Percentiles rank a stretch among this genome's conserved stretches.
Evolutionary conservation across 2,329 filamentous ascomycete species (phyloP).

Genomic region (Trichoderma semiorbis): DNA sequence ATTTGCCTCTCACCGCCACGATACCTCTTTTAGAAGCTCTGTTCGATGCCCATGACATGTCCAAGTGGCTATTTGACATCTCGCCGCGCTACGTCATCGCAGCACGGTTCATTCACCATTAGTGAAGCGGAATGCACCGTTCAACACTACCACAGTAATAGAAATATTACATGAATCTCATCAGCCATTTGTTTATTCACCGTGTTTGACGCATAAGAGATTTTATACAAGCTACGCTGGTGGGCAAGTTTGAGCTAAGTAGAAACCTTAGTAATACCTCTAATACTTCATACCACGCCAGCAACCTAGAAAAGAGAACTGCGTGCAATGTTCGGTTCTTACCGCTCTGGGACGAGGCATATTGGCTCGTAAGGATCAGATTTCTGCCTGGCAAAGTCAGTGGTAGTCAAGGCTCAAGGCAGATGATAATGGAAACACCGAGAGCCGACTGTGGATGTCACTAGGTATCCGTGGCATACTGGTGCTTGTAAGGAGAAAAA

Average conservation of each 20-base stretch:
- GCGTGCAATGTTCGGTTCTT: background rate
- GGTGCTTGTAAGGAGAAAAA: background rate
- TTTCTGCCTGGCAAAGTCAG: background rate
- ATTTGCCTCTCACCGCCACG: conserved; percentile 8
- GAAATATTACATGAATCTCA: background rate
- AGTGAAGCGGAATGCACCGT: background rate
- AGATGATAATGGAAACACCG: background rate
- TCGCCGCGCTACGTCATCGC: background rate
- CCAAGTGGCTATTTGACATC: background rate
- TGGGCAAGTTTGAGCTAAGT: background rate
- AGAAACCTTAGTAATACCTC: background rate
- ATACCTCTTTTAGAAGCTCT: background rate
- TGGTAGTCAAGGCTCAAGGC: background rate
- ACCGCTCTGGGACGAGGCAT: background rate
- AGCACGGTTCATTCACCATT: background rate
- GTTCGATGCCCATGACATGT: background rate
- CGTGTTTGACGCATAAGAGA: background rate
- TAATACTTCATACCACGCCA: background rate
- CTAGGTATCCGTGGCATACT: background rate
- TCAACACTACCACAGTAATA: background rate
- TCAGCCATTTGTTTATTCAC: background rate
- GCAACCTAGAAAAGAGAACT: background rate
- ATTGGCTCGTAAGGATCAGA: background rate
- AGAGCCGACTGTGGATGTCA: background rate
- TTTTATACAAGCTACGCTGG: background rate